Conservation (phyloP, 352 stramenopile genomes). For the Phytophthora meadii region DNA sequence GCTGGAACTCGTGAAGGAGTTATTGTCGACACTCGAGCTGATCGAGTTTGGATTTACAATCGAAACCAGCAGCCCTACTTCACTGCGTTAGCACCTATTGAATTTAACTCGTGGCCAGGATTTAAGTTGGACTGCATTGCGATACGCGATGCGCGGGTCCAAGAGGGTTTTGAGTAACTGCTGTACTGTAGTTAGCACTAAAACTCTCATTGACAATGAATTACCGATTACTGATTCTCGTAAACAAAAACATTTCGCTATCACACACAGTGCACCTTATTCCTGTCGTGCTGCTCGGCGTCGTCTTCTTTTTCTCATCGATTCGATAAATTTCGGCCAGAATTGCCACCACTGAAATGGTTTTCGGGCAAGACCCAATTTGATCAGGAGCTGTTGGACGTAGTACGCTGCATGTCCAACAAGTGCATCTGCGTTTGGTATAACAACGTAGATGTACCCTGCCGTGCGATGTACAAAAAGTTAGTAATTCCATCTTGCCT, state of each 20-base stretch:
- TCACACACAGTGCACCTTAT: background rate
- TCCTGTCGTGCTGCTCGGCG: slow-evolving; percentile 12
- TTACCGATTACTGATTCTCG: no score
- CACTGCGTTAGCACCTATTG: slow-evolving; percentile 25
- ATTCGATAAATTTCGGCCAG: slow-evolving; percentile 30
- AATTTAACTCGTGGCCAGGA: slow-evolving; percentile 41
- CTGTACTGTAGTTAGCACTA: background rate
- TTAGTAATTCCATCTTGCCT: background rate
- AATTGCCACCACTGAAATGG: slow-evolving; percentile 36
- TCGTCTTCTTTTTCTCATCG: slow-evolving; percentile 21
- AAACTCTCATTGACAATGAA: no score
- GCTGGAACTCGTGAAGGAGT: slow-evolving; percentile 36
- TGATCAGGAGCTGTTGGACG: slow-evolving; percentile 26
- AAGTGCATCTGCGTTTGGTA: slow-evolving; percentile 31
- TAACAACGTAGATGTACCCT: slow-evolving; percentile 47
- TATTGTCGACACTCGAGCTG: slow-evolving; percentile 28
- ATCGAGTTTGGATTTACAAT: slow-evolving; percentile 38
- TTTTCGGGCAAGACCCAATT: slow-evolving; percentile 29
- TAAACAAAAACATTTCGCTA: no score
- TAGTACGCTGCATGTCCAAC: slow-evolving; percentile 17
- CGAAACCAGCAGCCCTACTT: slow-evolving; percentile 22
- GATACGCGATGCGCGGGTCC: background rate
- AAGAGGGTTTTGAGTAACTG: no score
- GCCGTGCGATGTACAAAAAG: slow-evolving; percentile 1
- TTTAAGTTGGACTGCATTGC: slow-evolving; percentile 39